Conservation (phyloP, 2,329 filamentous ascomycete species). For the Fusarium veterinarium region DNA sequence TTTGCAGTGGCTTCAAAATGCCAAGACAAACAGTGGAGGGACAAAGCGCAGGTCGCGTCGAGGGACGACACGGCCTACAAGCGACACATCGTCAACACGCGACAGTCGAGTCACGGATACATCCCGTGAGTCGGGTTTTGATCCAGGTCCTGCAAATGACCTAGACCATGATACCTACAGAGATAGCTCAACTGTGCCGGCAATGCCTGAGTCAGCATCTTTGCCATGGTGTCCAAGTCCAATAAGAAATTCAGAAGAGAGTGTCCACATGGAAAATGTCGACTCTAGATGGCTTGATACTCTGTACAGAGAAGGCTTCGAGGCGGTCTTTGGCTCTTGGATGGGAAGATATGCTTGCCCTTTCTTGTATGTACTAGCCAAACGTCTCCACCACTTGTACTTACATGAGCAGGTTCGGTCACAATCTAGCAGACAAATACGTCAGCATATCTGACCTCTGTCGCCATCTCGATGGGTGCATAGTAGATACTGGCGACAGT, state of each 20-base stretch:
- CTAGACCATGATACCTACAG: neutral
- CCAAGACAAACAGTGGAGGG: constrained; percentile 15
- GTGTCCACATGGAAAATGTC: neutral
- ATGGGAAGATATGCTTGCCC: constrained; percentile 56
- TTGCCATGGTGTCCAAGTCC: neutral
- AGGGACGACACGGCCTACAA: constrained; percentile 12
- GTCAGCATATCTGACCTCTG: constrained; percentile 48
- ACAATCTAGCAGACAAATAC: constrained; percentile 44
- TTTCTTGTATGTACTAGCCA: constrained; percentile 49
- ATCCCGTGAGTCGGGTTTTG: neutral
- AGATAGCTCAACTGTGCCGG: neutral
- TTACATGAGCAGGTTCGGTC: constrained; percentile 37
- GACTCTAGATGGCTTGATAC: constrained; percentile 43
- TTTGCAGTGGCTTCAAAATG: constrained; percentile 38
- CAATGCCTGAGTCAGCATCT: neutral
- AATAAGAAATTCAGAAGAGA: neutral
- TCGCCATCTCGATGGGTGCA: constrained; percentile 50
- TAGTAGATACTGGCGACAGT: constrained; percentile 41
- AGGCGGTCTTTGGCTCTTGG: constrained; percentile 56
- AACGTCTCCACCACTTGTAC: neutral
- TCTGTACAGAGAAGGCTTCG: constrained; percentile 52
- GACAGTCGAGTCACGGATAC: neutral
- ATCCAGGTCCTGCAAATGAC: neutral
- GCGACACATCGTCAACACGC: constrained; percentile 22
- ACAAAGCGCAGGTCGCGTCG: constrained; percentile 32